Conservation (phyloP, 805 yeast genomes). For the Dipodascopsis uninucleata region DNA sequence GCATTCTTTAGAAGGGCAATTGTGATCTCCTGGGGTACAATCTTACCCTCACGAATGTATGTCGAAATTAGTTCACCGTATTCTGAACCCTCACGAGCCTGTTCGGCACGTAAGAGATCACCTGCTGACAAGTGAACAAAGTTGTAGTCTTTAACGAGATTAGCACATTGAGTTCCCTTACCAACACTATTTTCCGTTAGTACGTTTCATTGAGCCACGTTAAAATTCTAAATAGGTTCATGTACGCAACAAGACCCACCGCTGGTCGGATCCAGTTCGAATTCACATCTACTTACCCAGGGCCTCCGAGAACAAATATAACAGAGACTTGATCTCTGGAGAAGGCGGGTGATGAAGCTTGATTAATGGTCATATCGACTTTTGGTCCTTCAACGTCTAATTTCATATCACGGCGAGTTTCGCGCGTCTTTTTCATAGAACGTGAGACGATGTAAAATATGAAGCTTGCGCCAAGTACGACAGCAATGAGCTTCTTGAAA, state of each 20-base stretch:
- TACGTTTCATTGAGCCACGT: background rate
- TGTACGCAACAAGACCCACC: background rate
- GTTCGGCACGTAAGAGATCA: conserved; percentile 90
- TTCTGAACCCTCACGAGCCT: conserved; percentile 72
- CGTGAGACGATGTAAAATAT: conserved; percentile 11
- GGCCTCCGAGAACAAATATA: conserved; percentile 91
- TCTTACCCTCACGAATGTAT: conserved; percentile 79
- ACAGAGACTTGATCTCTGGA: conserved; percentile 67
- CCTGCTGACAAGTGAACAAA: conserved; percentile 96
- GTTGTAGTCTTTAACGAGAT: conserved; percentile 70
- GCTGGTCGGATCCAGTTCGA: background rate
- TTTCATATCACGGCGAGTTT: conserved; percentile 21
- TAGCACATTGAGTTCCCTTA: conserved; percentile 93
- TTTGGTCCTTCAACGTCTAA: conserved; percentile 15
- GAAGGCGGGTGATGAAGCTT: conserved; percentile 43
- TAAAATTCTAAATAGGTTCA: background rate
- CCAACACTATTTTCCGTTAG: conserved; percentile 51
- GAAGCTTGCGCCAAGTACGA: conserved; percentile 7
- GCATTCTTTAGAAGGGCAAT: conserved; percentile 78
- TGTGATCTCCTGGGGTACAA: conserved; percentile 92
- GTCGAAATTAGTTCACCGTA: conserved; percentile 81
- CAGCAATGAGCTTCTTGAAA: conserved; percentile 1
- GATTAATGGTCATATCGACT: conserved; percentile 5
- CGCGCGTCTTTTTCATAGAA: conserved; percentile 20
- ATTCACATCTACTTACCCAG: conserved; percentile 50